Evolutionary conservation across 2,329 filamentous ascomycete species (phyloP).

Genomic region (Microcyclospora pomicola): DNA sequence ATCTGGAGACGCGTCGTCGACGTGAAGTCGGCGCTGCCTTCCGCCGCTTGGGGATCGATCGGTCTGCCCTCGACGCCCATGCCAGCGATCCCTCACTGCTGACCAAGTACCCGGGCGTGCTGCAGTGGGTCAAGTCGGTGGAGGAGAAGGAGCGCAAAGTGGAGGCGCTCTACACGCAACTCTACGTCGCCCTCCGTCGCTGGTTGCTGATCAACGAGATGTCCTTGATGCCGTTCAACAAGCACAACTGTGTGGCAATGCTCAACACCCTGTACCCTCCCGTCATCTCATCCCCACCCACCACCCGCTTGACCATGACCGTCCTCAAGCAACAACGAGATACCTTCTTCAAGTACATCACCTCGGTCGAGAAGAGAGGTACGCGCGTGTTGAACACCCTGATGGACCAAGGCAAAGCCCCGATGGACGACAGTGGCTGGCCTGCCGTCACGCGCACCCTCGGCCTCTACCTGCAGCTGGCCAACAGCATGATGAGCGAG

Average conservation of each 20-base stretch:
- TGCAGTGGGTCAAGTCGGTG: conserved; percentile 37
- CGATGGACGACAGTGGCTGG: conserved; percentile 44
- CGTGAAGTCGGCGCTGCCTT: conserved; percentile 44
- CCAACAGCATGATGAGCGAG: conserved; percentile 49
- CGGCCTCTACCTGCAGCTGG: conserved; percentile 43
- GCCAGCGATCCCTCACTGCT: conserved; percentile 31
- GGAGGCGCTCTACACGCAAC: conserved; percentile 44
- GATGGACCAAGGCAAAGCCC: conserved; percentile 38
- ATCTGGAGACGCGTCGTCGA: conserved; percentile 46
- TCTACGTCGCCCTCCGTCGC: conserved; percentile 48
- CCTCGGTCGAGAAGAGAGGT: conserved; percentile 42
- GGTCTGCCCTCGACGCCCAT: conserved; percentile 32
- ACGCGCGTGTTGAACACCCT: conserved; percentile 39
- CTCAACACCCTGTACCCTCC: conserved; percentile 55
- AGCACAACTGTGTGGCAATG: conserved; percentile 52
- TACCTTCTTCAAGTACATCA: conserved; percentile 49
- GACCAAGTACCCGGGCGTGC: conserved; percentile 39
- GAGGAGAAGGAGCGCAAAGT: conserved; percentile 36
- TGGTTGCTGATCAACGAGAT: conserved; percentile 56
- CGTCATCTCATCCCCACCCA: conserved; percentile 34
- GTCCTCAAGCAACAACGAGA: conserved; percentile 45
- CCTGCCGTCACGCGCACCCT: conserved; percentile 33
- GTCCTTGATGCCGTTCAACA: conserved; percentile 47
- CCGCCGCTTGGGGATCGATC: conserved; percentile 38
- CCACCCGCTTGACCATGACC: conserved; percentile 37